Evolutionary conservation across 2,329 filamentous ascomycete genomes (phyloP).

Genomic region (Aspergillus niger): DNA sequence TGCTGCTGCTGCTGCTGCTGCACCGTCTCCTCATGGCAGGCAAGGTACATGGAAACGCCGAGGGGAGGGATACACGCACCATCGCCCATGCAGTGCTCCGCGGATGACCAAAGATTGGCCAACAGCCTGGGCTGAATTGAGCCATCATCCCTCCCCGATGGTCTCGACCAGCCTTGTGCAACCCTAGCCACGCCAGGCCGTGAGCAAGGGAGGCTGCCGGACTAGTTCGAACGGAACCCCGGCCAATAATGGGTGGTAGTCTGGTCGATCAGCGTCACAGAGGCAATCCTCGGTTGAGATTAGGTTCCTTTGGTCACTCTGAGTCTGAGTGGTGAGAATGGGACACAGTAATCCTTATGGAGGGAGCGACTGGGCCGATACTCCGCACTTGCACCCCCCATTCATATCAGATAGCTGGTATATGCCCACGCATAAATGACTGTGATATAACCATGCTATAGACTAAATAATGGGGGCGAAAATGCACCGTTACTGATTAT

Average conservation of each 20-base stretch:
- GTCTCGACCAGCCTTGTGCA: slow-evolving; percentile 1
- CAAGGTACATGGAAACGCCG: not conserved
- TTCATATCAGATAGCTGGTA: too few relatives aligned
- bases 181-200: not conserved
- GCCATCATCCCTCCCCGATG: not conserved
- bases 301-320: not conserved
- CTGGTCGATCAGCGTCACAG: not conserved
- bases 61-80: not conserved
- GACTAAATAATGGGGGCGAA: not conserved
- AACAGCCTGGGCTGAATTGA: not conserved
- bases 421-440: too few relatives aligned
- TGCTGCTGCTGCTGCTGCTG: too few relatives aligned
- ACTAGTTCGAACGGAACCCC: not conserved
- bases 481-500: not conserved
- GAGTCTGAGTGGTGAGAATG: not conserved
- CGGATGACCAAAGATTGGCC: not conserved
- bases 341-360: too few relatives aligned
- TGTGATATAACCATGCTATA: not conserved
- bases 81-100: not conserved
- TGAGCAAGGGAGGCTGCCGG: not conserved
- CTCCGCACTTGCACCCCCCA: too few relatives aligned
- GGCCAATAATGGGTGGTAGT: not conserved
- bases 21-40: not conserved
- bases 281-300: not conserved
- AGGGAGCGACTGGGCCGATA: too few relatives aligned